Conservation (phyloP, 306 rosid species). For the Cucurbita ficifolia region DNA sequence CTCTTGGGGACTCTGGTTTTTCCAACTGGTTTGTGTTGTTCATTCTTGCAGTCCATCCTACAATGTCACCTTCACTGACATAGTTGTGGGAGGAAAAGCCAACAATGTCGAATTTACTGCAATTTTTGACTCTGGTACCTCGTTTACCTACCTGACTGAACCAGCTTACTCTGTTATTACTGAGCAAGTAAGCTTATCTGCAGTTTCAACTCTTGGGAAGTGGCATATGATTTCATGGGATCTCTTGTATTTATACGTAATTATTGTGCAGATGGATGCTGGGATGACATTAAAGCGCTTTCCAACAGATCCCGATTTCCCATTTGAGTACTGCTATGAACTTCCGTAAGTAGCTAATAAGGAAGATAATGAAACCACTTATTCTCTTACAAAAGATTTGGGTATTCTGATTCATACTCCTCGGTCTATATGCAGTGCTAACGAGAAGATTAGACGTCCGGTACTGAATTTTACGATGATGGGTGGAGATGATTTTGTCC, state of each 20-base stretch:
- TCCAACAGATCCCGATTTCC: conserved; percentile 15
- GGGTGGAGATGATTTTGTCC: conserved; percentile 45
- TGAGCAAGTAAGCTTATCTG: conserved; percentile 32
- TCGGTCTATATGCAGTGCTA: conserved; percentile 24
- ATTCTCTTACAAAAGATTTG: neutral
- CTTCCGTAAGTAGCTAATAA: conserved; percentile 23
- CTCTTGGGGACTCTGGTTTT: conserved; percentile 3
- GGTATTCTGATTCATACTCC: neutral
- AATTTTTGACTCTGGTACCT: conserved; percentile 79
- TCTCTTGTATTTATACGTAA: neutral
- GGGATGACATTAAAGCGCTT: conserved; percentile 16
- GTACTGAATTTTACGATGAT: conserved; percentile 49
- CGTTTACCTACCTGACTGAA: conserved; percentile 62
- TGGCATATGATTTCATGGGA: neutral
- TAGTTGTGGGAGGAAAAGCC: conserved; percentile 27
- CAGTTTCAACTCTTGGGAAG: neutral
- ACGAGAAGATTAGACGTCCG: conserved; percentile 12
- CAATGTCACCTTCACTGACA: conserved; percentile 54
- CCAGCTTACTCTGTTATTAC: conserved; percentile 59
- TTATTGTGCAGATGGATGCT: conserved; percentile 46
- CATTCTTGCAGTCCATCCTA: conserved; percentile 48
- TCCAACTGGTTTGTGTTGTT: conserved; percentile 11
- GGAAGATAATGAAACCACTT: neutral
- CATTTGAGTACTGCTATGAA: conserved; percentile 73
- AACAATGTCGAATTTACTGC: conserved; percentile 40